Evolutionary conservation across 345 rosid genomes (phyloP).

Genomic region (Ailanthus altissimus): DNA sequence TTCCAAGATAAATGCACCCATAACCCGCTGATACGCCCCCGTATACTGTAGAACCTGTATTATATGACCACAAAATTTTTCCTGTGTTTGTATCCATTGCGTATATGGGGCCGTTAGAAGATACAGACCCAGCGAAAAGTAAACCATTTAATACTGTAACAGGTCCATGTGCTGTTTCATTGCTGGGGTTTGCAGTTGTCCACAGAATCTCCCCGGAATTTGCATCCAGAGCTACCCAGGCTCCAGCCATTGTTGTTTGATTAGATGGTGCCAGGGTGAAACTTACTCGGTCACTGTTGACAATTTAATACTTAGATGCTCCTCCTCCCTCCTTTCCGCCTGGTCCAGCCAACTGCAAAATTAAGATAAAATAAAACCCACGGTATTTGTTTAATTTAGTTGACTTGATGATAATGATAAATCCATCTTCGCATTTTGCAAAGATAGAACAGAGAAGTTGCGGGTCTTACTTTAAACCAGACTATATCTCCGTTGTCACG

Average conservation of each 20-base stretch:
- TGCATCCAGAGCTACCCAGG: conserved; percentile 47
- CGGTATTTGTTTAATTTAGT: neutral
- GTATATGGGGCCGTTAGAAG: conserved; percentile 44
- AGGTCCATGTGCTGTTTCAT: conserved; percentile 39
- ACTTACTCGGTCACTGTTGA: conserved; percentile 29
- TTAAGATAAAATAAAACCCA: neutral
- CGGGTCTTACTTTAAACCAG: conserved; percentile 27
- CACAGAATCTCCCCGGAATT: conserved; percentile 37
- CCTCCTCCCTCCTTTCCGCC: conserved; percentile 40
- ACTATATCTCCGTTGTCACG: conserved; percentile 21
- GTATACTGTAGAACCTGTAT: conserved; percentile 46
- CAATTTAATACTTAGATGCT: no score
- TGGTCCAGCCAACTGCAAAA: conserved; percentile 41
- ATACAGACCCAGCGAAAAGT: conserved; percentile 44
- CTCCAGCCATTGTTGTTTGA: conserved; percentile 46
- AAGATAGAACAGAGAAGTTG: neutral
- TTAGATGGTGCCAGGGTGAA: conserved; percentile 43
- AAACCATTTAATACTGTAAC: conserved; percentile 38
- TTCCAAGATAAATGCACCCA: conserved; percentile 51
- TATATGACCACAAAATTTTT: conserved; percentile 37
- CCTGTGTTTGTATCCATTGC: conserved; percentile 43
- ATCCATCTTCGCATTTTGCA: no score
- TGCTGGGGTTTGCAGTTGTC: conserved; percentile 50
- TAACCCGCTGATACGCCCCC: conserved; percentile 41
- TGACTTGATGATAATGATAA: no score